Conservation (phyloP, 2,329 filamentous ascomycete species). For the Cladosporium sp. region DNA sequence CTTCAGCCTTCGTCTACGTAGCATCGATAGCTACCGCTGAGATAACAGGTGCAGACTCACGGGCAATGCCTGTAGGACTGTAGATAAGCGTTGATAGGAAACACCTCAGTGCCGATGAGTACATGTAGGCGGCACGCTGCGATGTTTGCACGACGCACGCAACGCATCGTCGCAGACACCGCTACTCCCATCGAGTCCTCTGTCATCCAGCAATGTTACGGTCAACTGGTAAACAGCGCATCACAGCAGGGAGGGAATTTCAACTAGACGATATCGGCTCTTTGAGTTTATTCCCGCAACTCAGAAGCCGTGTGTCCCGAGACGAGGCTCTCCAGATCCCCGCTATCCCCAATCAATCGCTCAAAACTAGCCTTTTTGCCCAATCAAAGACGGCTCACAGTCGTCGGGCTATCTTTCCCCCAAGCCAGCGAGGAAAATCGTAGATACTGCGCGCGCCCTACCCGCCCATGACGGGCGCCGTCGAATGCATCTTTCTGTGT, state of each 20-base stretch:
- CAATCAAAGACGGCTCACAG: background rate
- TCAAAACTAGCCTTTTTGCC: background rate
- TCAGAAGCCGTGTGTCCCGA: background rate
- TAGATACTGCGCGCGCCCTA: conserved; percentile 3
- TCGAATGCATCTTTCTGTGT: background rate
- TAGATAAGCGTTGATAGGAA: too few species aligned
- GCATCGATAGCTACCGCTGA: too few species aligned
- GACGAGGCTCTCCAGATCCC: conserved; percentile 10
- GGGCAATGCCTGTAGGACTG: too few species aligned
- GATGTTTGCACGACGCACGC: too few species aligned
- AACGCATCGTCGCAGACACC: too few species aligned
- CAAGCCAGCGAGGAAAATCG: conserved; percentile 4
- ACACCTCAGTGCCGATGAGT: too few species aligned
- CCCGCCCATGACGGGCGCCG: background rate
- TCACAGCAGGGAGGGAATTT: background rate
- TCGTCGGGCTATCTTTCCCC: conserved; percentile 7
- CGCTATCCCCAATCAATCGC: background rate
- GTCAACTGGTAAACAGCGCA: background rate
- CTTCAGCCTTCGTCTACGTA: too few species aligned
- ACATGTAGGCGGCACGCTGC: too few species aligned
- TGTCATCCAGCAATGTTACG: background rate
- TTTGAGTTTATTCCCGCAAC: background rate
- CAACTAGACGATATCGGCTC: conserved; percentile 1
- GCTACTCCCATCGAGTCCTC: too few species aligned
- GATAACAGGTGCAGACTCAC: too few species aligned